These are phyloP conservation scores for Ailanthus altissimus DNA, from an alignment of 345 rosid species.

Conservation along the genomic window DNA sequence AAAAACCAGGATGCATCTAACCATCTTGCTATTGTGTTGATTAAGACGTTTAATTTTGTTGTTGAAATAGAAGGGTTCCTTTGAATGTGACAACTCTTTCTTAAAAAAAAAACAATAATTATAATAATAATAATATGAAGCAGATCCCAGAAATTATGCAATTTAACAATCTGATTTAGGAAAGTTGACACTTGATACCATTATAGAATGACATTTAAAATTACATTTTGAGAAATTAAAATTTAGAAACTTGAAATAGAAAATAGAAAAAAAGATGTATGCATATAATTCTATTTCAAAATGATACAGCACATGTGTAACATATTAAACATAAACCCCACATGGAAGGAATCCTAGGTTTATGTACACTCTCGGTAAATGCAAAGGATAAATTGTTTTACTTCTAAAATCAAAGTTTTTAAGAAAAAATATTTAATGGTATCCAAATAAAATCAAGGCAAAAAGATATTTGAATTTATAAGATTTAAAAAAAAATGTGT, in stretches of 20 bases:
- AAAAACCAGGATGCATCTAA: slow-evolving; percentile 17
- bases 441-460: not conserved
- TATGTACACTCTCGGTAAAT: not conserved
- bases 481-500: too few species aligned
- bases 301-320: not conserved
- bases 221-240: too few species aligned
- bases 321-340: not conserved
- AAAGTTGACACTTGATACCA: not conserved
- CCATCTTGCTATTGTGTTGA: slow-evolving; percentile 19
- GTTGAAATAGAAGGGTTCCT: not conserved
- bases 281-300: not conserved
- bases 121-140: not conserved
- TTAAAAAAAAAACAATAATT: too few species aligned
- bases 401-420: not conserved
- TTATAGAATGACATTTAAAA: too few species aligned
- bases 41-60: slow-evolving; percentile 10
- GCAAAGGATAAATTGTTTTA: not conserved
- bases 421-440: not conserved
- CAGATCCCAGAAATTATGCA: slow-evolving; percentile 4
- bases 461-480: too few species aligned
- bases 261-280: too few species aligned
- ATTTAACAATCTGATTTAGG: not conserved
- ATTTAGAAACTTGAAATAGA: too few species aligned
- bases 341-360: slow-evolving; percentile 29
- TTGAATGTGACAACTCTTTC: not conserved